Percentiles rank a stretch among this genome's conserved stretches.
Conservation (phyloP, 768 basidiomycete species). For the Mycena albidolilacea region DNA sequence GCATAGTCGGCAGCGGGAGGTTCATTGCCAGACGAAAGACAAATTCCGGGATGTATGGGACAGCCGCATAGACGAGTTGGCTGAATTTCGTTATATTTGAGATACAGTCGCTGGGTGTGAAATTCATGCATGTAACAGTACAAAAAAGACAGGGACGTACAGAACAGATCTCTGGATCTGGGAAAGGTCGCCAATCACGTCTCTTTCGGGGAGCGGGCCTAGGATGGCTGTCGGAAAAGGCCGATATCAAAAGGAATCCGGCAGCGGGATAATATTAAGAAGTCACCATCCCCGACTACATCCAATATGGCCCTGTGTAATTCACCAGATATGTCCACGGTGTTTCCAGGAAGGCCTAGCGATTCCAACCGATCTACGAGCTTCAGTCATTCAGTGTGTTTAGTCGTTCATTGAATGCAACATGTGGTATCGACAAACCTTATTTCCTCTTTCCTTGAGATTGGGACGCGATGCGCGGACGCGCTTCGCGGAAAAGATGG, state of each 20-base stretch:
- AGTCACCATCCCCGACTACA: no score
- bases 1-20: background rate
- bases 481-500: background rate
- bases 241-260: no score
- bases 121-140: no score
- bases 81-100: no score
- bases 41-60: constrained; percentile 12
- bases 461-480: background rate
- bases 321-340: background rate
- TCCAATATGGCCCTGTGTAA: no score
- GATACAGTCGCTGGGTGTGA: constrained; percentile 9
- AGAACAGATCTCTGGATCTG: constrained; percentile 4
- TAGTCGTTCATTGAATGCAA: no score
- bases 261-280: no score
- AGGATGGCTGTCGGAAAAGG: background rate
- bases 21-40: background rate
- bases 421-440: background rate
- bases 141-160: no score
- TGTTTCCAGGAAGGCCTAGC: constrained; percentile 2
- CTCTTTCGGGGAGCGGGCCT: no score
- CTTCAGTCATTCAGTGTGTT: background rate
- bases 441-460: background rate
- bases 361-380: constrained; percentile 16
- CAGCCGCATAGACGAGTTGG: background rate
- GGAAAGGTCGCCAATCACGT: constrained; percentile 9